phyloP scores from a whole-genome alignment of 2,329 filamentous ascomycete genomes.

The Botrytis medusae region DNA sequence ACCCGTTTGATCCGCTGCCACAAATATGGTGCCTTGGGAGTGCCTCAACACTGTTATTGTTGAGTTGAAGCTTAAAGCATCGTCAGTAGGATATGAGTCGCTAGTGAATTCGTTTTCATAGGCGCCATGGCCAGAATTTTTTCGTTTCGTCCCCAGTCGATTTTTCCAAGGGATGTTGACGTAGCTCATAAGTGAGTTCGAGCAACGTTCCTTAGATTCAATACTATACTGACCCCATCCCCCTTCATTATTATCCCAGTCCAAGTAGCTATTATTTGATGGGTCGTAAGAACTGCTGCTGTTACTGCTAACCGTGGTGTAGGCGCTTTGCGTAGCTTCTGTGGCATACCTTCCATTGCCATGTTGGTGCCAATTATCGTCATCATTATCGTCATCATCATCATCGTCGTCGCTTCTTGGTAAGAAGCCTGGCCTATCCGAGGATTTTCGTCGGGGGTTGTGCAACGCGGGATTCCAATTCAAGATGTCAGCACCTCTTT shows the following conservation, averaged over 20 bases:
- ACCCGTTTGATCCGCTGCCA: too few relatives aligned
- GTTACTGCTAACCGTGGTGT: not conserved
- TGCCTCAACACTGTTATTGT: not conserved
- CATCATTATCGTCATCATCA: not conserved
- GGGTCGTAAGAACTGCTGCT: not conserved
- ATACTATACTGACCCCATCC: not conserved
- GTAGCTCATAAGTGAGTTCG: not conserved
- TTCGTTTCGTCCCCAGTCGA: not conserved
- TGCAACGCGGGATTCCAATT: not conserved
- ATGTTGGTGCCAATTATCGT: not conserved
- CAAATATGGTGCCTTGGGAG: not conserved
- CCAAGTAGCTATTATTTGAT: not conserved
- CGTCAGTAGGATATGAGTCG: accelerated
- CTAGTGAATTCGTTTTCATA: not conserved
- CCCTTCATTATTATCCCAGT: not conserved
- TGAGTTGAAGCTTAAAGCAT: not conserved
- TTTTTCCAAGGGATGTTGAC: not conserved
- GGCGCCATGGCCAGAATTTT: not conserved
- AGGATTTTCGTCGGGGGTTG: not conserved
- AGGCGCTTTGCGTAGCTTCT: not conserved
- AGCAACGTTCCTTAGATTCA: not conserved
- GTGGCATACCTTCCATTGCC: not conserved
- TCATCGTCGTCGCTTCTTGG: not conserved
- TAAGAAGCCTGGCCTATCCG: not conserved
- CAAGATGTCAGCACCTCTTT: not conserved